Evolutionary conservation across 371 early-diverging fungal species (phyloP).

Genomic region (Gilbertella persicaria): DNA sequence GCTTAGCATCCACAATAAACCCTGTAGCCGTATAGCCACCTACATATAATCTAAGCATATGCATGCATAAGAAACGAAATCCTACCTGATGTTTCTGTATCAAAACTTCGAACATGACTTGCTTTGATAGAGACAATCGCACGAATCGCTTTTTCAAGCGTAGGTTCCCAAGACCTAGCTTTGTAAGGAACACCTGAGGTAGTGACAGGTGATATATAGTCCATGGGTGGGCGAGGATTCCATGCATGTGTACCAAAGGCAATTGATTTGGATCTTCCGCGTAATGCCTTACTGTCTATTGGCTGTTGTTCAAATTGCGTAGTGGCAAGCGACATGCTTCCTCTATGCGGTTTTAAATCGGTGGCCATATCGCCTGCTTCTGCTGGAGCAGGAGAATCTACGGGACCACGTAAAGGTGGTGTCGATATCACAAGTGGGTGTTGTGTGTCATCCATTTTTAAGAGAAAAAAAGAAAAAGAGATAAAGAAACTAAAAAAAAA

Average conservation of each 20-base stretch:
- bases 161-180: conserved; percentile 73
- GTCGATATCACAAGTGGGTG: conserved; percentile 30
- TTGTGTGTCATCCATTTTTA: conserved; percentile 29
- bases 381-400: conserved; percentile 24
- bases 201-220: conserved; percentile 13
- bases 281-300: conserved; percentile 15
- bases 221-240: conserved; percentile 38
- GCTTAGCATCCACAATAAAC: conserved; percentile 86
- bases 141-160: conserved; percentile 73
- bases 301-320: conserved; percentile 24
- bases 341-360: conserved; percentile 24
- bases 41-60: not conserved
- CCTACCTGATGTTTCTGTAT: conserved; percentile 81
- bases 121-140: conserved; percentile 89
- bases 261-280: conserved; percentile 49
- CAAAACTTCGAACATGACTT: conserved; percentile 84
- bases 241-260: conserved; percentile 36
- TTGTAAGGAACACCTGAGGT: conserved; percentile 36
- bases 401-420: conserved; percentile 13
- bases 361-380: conserved; percentile 20
- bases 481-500: no score
- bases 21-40: conserved; percentile 84
- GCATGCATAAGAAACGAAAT: not conserved
- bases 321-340: conserved; percentile 23
- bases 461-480: conserved; percentile 3